Evolutionary conservation across 2,329 filamentous ascomycete species (phyloP).

Genomic region (Clonostachys byssicola): DNA sequence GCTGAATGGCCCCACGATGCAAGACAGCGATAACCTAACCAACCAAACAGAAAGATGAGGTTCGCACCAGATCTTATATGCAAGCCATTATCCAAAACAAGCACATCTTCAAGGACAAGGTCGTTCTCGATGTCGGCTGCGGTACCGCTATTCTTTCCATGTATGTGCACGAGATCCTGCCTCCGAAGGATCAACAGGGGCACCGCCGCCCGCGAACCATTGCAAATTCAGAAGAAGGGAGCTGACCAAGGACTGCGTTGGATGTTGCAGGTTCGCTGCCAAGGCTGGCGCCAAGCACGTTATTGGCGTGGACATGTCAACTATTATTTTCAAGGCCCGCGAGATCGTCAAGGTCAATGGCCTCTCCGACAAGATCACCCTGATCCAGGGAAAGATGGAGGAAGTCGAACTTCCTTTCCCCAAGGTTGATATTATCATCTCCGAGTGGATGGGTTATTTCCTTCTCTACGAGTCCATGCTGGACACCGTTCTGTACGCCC

Average conservation of each 20-base stretch:
- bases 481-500: slow-evolving; percentile 94
- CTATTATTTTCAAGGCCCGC: slow-evolving; percentile 96
- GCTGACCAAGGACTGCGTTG: not conserved
- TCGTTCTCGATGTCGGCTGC: slow-evolving; percentile 95
- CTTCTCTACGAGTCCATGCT: slow-evolving; percentile 98
- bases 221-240: no score
- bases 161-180: slow-evolving; percentile 45
- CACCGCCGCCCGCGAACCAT: not conserved
- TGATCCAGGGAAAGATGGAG: slow-evolving; percentile 99
- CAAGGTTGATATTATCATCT: slow-evolving; percentile 99
- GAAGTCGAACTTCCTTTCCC: slow-evolving; percentile 90
- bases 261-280: slow-evolving; percentile 76
- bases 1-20: not conserved
- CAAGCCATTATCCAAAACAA: slow-evolving; percentile 96
- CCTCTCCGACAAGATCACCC: slow-evolving; percentile 91
- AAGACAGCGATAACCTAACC: not conserved
- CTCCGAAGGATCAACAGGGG: not conserved
- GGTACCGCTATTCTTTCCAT: slow-evolving; percentile 98
- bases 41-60: slow-evolving; percentile 83
- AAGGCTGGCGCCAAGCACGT: slow-evolving; percentile 97
- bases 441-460: slow-evolving; percentile 99
- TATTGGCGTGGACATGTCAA: slow-evolving; percentile 99
- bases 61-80: slow-evolving; percentile 94
- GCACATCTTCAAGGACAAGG: slow-evolving; percentile 78
- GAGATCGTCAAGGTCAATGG: slow-evolving; percentile 93